These are phyloP conservation scores for Clonostachys byssicola DNA, from an alignment of 2,329 filamentous ascomycete species.

Conservation along the genomic window DNA sequence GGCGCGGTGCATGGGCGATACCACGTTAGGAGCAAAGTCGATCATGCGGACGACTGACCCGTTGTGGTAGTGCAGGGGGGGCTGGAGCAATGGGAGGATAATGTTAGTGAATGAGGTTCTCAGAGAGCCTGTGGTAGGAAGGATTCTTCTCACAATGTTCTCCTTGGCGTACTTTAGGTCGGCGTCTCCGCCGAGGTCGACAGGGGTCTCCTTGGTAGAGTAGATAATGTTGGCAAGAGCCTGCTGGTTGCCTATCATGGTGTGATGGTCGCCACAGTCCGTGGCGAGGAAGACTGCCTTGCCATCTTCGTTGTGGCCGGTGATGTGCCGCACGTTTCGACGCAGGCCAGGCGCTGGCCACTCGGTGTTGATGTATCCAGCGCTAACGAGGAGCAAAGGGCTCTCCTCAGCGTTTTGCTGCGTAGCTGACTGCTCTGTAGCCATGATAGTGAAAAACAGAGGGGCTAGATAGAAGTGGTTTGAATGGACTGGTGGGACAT, in stretches of 20 bases:
- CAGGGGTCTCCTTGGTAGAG: slow-evolving; percentile 14
- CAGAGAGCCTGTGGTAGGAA: no score
- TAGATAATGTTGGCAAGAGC: slow-evolving; percentile 20
- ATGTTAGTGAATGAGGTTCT: no score
- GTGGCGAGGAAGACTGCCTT: slow-evolving; percentile 14
- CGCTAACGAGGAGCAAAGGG: no score
- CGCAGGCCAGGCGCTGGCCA: slow-evolving; percentile 7
- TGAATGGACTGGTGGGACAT: no score
- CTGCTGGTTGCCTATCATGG: slow-evolving; percentile 11
- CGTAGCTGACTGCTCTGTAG: no score
- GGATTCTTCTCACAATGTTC: slow-evolving; percentile 1
- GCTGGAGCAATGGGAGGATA: no score
- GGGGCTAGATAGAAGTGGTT: no score
- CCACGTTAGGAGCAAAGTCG: slow-evolving; percentile 38
- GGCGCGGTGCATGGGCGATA: slow-evolving; percentile 43
- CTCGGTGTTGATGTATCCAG: neutral
- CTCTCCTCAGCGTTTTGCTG: no score
- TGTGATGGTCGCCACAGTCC: slow-evolving; percentile 18
- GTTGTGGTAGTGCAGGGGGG: slow-evolving; percentile 11
- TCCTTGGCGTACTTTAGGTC: slow-evolving; percentile 10
- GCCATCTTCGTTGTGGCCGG: slow-evolving; percentile 10
- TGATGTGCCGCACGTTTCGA: slow-evolving; percentile 7
- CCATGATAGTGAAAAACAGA: no score
- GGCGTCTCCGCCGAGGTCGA: slow-evolving; percentile 12
- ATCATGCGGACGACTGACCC: slow-evolving; percentile 41